phyloP scores from a whole-genome alignment of 371 early-diverging fungal species.

The Mortierella polycephala region DNA sequence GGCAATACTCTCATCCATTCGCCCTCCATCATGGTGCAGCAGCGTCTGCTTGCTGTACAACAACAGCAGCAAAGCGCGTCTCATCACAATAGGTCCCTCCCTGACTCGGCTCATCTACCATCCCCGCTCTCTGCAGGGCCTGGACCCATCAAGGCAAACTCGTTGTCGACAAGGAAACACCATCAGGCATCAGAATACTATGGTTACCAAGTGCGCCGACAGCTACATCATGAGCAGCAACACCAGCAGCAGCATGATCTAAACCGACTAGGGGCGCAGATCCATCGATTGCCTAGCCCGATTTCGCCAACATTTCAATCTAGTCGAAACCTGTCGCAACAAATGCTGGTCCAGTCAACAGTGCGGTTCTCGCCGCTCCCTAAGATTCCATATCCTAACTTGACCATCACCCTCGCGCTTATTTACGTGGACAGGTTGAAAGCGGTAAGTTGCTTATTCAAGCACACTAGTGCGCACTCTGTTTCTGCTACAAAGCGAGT shows the following conservation, averaged over 20 bases:
- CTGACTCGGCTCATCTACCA: slow-evolving; percentile 5
- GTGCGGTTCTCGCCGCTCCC: slow-evolving; percentile 15
- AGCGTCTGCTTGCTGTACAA: neutral
- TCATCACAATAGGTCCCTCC: neutral
- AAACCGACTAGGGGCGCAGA: slow-evolving; percentile 1
- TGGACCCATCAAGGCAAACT: slow-evolving; percentile 40
- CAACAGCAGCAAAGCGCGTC: slow-evolving; percentile 6
- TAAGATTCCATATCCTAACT: slow-evolving; percentile 57
- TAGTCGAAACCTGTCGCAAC: slow-evolving; percentile 3
- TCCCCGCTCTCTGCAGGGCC: slow-evolving; percentile 35
- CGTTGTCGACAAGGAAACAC: slow-evolving; percentile 23
- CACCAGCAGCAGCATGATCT: slow-evolving; percentile 6
- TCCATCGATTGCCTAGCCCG: slow-evolving; percentile 30
- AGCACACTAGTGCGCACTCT: neutral
- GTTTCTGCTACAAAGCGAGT: neutral
- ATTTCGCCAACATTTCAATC: slow-evolving; percentile 16
- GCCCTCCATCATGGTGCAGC: slow-evolving; percentile 7
- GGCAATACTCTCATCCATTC: slow-evolving; percentile 27
- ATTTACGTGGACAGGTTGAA: slow-evolving; percentile 69
- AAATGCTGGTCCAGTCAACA: neutral
- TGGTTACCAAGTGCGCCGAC: slow-evolving; percentile 27
- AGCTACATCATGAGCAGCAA: slow-evolving; percentile 21
- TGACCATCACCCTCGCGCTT: slow-evolving; percentile 64
- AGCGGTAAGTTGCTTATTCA: slow-evolving; percentile 54
- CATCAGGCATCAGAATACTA: slow-evolving; percentile 32